These are phyloP conservation scores for Venturia effusa DNA, from an alignment of 2,329 filamentous ascomycete species.

Conservation along the genomic window DNA sequence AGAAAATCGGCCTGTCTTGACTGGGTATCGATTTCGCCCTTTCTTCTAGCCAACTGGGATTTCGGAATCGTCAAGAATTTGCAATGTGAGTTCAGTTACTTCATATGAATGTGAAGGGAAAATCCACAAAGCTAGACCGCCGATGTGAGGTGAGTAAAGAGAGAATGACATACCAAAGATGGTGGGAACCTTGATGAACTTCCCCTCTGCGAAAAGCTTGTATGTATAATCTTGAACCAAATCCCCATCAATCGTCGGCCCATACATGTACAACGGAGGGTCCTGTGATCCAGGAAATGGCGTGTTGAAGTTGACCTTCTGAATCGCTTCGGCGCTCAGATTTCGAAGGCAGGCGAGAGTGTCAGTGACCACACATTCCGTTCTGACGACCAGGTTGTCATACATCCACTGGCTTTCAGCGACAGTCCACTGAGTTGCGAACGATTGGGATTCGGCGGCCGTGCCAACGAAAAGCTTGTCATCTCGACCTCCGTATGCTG, in stretches of 20 bases:
- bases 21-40: slow-evolving; percentile 39
- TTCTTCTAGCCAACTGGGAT: too few species aligned
- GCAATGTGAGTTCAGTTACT: too few species aligned
- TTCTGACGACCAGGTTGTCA: slow-evolving; percentile 47
- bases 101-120: too few species aligned
- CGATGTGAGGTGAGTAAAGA: slow-evolving; percentile 35
- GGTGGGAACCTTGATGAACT: slow-evolving; percentile 53
- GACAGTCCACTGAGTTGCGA: slow-evolving; percentile 37
- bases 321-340: slow-evolving; percentile 48
- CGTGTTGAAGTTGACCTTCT: slow-evolving; percentile 39
- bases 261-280: slow-evolving; percentile 40
- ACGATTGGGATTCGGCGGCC: slow-evolving; percentile 34
- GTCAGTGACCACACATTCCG: slow-evolving; percentile 41
- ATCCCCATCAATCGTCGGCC: slow-evolving; percentile 45
- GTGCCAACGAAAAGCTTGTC: slow-evolving; percentile 33
- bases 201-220: slow-evolving; percentile 43
- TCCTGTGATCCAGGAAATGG: slow-evolving; percentile 29
- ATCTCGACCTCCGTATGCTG: slow-evolving; percentile 36
- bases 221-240: slow-evolving; percentile 43
- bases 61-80: too few species aligned
- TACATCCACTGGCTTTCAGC: slow-evolving; percentile 49
- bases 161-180: slow-evolving; percentile 46
- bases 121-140: too few species aligned
- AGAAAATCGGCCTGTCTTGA: slow-evolving; percentile 19
- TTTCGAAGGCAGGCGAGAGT: slow-evolving; percentile 41